phyloP scores from a whole-genome alignment of 805 yeast species.

The Danielozyma ontarioensis region DNA sequence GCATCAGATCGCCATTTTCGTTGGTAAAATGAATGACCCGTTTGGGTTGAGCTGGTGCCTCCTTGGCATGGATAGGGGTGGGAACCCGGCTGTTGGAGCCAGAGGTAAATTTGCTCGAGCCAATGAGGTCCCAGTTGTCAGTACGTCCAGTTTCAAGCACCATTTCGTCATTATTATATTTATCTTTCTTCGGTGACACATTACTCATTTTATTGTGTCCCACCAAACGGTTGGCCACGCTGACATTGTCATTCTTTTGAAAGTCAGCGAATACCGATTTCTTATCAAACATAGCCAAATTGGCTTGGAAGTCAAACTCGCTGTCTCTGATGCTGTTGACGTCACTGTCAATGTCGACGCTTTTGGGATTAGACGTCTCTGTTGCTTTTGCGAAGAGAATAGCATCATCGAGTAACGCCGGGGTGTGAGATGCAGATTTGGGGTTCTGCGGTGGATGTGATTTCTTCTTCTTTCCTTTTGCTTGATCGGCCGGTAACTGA shows the following conservation, averaged over 20 bases:
- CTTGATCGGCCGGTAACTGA: slow-evolving; percentile 41
- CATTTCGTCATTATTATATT: slow-evolving; percentile 70
- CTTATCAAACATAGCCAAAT: slow-evolving; percentile 78
- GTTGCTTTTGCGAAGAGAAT: slow-evolving; percentile 16
- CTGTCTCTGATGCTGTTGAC: slow-evolving; percentile 44
- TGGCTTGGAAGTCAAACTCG: slow-evolving; percentile 85
- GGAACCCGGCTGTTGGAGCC: slow-evolving; percentile 2
- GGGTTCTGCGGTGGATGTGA: slow-evolving; percentile 13
- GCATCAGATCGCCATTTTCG: slow-evolving; percentile 27
- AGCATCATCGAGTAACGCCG: slow-evolving; percentile 20
- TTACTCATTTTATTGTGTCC: slow-evolving; percentile 58
- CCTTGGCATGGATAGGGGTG: slow-evolving; percentile 9
- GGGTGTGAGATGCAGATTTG: slow-evolving; percentile 5
- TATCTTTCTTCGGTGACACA: slow-evolving; percentile 29
- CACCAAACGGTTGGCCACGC: slow-evolving; percentile 61
- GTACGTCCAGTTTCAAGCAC: slow-evolving; percentile 41
- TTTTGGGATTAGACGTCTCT: slow-evolving; percentile 2
- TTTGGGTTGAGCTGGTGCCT: not conserved
- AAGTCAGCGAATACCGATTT: slow-evolving; percentile 73
- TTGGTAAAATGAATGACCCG: slow-evolving; percentile 4
- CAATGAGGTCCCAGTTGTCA: slow-evolving; percentile 54
- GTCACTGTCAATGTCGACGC: slow-evolving; percentile 32
- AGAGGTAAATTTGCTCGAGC: slow-evolving; percentile 12
- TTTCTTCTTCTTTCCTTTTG: slow-evolving; percentile 11
- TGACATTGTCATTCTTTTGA: slow-evolving; percentile 55